Evolutionary conservation across 768 basidiomycete species (phyloP).

Genomic region (Calocybe gangraenosa): DNA sequence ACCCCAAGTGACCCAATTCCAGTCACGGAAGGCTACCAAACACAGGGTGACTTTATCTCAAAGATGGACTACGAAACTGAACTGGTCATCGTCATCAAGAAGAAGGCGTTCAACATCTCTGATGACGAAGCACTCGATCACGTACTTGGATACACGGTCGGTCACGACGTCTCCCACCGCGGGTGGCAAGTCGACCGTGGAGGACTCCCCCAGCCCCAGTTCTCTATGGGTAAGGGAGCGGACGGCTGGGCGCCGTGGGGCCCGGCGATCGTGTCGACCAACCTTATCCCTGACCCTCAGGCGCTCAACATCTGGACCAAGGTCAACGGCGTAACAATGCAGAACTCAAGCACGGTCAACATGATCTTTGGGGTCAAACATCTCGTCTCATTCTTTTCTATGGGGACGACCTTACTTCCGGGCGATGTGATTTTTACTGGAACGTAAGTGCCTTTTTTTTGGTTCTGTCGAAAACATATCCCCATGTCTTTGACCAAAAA

Average conservation of each 20-base stretch:
- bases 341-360: constrained; percentile 33
- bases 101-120: constrained; percentile 35
- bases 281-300: constrained; percentile 31
- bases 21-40: constrained; percentile 32
- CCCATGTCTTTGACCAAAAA: constrained; percentile 1
- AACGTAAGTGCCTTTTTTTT: constrained; percentile 23
- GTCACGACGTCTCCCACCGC: constrained; percentile 36
- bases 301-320: constrained; percentile 32
- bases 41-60: constrained; percentile 31
- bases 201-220: constrained; percentile 35
- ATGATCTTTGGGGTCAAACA: constrained; percentile 36
- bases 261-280: constrained; percentile 32
- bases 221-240: constrained; percentile 38
- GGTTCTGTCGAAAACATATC: too few species aligned
- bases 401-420: constrained; percentile 36
- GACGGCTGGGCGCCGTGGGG: constrained; percentile 39
- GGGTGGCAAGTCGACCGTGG: constrained; percentile 40
- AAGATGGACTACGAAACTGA: constrained; percentile 38
- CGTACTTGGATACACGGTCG: constrained; percentile 33
- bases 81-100: constrained; percentile 36
- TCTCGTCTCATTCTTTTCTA: constrained; percentile 35
- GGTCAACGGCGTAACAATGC: constrained; percentile 32
- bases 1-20: constrained; percentile 32
- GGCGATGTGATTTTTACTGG: constrained; percentile 39
- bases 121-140: constrained; percentile 37